These are phyloP conservation scores for Zoysia japonica DNA, from an alignment of 176 grass and related monocot genomes.

Conservation along the genomic window DNA sequence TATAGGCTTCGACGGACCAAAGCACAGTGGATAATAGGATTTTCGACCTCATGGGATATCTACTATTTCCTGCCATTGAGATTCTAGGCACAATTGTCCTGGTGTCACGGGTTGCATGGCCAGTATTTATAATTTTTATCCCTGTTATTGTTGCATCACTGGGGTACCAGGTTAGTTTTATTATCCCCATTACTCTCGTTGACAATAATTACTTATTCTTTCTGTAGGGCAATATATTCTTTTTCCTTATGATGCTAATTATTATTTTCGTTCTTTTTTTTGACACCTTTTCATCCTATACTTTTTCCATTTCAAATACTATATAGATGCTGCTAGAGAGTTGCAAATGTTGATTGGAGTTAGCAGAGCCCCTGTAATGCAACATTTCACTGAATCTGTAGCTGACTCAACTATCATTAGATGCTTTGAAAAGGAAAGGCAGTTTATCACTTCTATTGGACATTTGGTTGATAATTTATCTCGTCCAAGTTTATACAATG, in stretches of 20 bases:
- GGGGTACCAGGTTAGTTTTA: constrained; percentile 53
- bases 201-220: too few relatives aligned
- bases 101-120: constrained; percentile 66
- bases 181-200: too few relatives aligned
- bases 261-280: not conserved
- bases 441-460: constrained; percentile 44
- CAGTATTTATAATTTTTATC: constrained; percentile 56
- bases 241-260: not conserved
- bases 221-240: not conserved
- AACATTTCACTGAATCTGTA: constrained; percentile 68
- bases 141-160: constrained; percentile 41
- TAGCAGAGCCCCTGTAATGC: constrained; percentile 40
- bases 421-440: constrained; percentile 61
- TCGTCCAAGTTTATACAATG: constrained; percentile 62
- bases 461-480: constrained; percentile 57
- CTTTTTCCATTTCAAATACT: constrained; percentile 40
- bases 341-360: constrained; percentile 47
- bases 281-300: not conserved
- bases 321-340: constrained; percentile 45
- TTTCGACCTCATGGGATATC: constrained; percentile 26
- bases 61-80: constrained; percentile 55
- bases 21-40: constrained; percentile 48
- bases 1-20: constrained; percentile 64
- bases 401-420: constrained; percentile 63
- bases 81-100: constrained; percentile 52